Conservation (phyloP, 805 yeast species). For the Candida sphagnicola region DNA sequence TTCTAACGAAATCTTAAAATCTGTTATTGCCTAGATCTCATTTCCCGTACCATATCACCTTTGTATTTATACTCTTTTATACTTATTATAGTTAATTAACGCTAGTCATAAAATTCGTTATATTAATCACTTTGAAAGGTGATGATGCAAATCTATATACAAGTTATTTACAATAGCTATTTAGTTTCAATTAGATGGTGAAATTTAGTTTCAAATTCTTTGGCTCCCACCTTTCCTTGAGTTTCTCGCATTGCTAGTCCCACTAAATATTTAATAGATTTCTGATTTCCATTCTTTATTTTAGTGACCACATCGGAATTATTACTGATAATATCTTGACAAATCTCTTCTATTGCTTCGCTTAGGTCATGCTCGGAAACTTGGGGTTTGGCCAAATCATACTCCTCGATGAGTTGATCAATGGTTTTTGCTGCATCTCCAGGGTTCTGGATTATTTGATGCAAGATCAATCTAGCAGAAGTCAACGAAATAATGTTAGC, state of each 20-base stretch:
- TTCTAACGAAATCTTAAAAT: slow-evolving; percentile 42
- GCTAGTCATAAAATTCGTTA: not conserved
- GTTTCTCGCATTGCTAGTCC: slow-evolving; percentile 83
- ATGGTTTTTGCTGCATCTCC: slow-evolving; percentile 33
- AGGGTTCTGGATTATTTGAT: slow-evolving; percentile 54
- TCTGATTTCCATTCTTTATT: slow-evolving; percentile 55
- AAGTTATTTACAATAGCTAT: not conserved
- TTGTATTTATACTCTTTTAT: not conserved
- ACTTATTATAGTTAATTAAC: not conserved
- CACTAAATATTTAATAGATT: slow-evolving; percentile 69
- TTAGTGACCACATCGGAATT: slow-evolving; percentile 55
- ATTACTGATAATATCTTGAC: slow-evolving; percentile 40
- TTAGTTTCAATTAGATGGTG: slow-evolving; percentile 3
- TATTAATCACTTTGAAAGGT: not conserved
- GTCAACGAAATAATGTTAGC: slow-evolving; percentile 51
- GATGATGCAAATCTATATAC: slow-evolving; percentile 1
- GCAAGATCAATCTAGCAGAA: slow-evolving; percentile 62
- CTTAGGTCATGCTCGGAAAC: slow-evolving; percentile 28
- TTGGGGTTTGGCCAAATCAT: slow-evolving; percentile 39
- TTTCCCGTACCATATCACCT: not conserved
- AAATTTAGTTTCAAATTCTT: slow-evolving; percentile 22
- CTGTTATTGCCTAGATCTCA: slow-evolving; percentile 26
- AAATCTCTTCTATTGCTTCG: slow-evolving; percentile 35
- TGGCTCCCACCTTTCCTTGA: slow-evolving; percentile 56
- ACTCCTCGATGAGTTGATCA: slow-evolving; percentile 47